Evolutionary conservation across 2,329 filamentous ascomycete genomes (phyloP).

Genomic region (Aspergillus calidoustus): DNA sequence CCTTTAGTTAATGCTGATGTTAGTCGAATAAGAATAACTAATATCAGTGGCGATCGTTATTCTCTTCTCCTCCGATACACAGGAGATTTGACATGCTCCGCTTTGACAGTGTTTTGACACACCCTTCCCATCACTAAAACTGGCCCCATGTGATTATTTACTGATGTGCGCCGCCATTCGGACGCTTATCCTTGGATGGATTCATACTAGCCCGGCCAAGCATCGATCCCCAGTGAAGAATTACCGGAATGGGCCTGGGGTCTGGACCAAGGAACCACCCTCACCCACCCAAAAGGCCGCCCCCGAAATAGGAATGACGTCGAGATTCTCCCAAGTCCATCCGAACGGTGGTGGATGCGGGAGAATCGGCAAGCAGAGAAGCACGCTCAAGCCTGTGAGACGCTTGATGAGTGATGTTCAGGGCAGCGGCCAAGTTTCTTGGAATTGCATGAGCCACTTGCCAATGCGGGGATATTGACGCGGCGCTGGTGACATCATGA

Average conservation of each 20-base stretch:
- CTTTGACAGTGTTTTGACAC: not conserved
- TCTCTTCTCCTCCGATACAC: not conserved
- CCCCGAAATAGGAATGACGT: constrained; percentile 17
- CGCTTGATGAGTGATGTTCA: constrained; percentile 4
- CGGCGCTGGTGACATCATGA: constrained; percentile 4
- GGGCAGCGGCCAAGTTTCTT: constrained; percentile 10
- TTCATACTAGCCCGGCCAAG: constrained; percentile 6
- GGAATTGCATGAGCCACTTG: not conserved
- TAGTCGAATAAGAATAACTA: not conserved
- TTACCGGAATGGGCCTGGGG: constrained; percentile 10
- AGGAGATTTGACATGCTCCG: not conserved
- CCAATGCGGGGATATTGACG: constrained; percentile 10
- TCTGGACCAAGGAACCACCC: constrained; percentile 3
- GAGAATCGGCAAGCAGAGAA: not conserved
- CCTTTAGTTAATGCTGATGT: constrained; percentile 3
- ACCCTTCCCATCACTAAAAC: not conserved
- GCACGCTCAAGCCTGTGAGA: not conserved
- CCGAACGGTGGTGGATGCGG: not conserved
- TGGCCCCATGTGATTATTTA: constrained; percentile 13
- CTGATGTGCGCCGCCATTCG: not conserved
- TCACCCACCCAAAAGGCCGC: constrained; percentile 3
- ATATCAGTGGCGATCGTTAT: not conserved
- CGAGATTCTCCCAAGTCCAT: not conserved
- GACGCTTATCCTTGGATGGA: constrained; percentile 1
- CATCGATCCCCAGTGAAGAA: constrained; percentile 12